Evolutionary conservation across 106 monocot genomes (phyloP), one percentile per base, ranked within the genome.

Genomic region (Apostasia shenzhenica): DNA sequence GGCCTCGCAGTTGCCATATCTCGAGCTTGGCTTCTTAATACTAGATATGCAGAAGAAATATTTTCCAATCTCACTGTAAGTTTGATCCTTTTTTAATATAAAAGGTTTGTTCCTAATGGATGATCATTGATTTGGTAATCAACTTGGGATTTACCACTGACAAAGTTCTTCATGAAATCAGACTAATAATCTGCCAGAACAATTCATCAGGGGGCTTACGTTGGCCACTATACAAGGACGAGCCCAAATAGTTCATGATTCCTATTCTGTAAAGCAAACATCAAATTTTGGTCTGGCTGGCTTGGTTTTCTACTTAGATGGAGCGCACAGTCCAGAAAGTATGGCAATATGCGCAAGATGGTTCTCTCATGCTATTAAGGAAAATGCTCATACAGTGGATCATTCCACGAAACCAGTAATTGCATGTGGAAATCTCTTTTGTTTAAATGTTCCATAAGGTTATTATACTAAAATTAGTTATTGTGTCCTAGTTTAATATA

Each of bases 321-420:
- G 95, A 61, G 92, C 92, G 64, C 95, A 97, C 69, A 97, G 92
- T 68, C 95, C 95, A 68, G 95, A 97, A 77, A 97, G 95, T 62
- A 71, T 92, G 82, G 92, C 87, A 46, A 77, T 79, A 53, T 97
- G 92, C 72, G 95, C 84, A 14, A 89, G 67, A 86, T 97, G 95
- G 95, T 97, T 87, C 76, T 92, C 89, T n/a, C 45, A 76, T 67
- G 80, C 67, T 65, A 67, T 73, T n/a, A 82, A 69, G 74, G 75
- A 85, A 50, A 83, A 77, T 73, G 43, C 56, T 46, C 45, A 80
- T 61, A 56, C 50, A 2, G 39, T 55, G 41, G 45, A 59, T 65
- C 12, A 50, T 14, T 46, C 10, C 26, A 59, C 46, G 3, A 76
- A 78, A 55, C 54, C 55, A 69, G 69, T 38, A 55, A 43, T 69